These are phyloP conservation scores for Chlorella sp. DNA, from an alignment of 139 green algal genomes.

Conservation along the genomic window DNA sequence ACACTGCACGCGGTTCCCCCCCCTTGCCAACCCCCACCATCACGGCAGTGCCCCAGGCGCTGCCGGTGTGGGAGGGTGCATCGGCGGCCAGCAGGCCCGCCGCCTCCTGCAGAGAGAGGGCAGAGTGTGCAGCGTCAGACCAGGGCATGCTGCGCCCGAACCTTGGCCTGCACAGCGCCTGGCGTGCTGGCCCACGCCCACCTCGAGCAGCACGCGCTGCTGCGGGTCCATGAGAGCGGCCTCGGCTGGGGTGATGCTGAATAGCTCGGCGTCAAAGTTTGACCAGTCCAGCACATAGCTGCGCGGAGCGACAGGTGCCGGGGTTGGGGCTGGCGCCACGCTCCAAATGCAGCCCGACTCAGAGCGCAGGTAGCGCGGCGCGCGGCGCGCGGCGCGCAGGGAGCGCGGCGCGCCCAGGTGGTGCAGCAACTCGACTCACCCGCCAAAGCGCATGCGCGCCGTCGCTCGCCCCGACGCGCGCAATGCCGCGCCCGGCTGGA, in stretches of 20 bases:
- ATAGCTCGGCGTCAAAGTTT: constrained; percentile 49
- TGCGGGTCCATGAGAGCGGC: constrained; percentile 78
- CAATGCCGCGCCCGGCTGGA: neutral
- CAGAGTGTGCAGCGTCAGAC: too few species aligned
- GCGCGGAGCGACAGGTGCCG: neutral
- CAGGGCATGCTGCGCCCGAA: too few species aligned
- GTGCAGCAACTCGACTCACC: constrained; percentile 34
- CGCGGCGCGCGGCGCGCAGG: too few species aligned
- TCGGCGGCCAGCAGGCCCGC: neutral
- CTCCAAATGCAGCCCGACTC: neutral
- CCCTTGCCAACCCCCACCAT: constrained; percentile 49
- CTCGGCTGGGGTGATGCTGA: constrained; percentile 51
- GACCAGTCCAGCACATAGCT: constrained; percentile 45
- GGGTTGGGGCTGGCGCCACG: neutral
- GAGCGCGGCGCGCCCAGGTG: neutral
- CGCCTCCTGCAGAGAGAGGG: too few species aligned
- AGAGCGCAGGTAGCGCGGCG: neutral
- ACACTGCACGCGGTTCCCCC: constrained; percentile 15
- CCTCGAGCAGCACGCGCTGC: constrained; percentile 74
- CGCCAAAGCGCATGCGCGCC: constrained; percentile 49
- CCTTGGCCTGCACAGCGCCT: too few species aligned
- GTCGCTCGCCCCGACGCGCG: neutral
- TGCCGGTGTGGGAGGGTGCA: too few species aligned
- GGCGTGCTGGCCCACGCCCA: too few species aligned
- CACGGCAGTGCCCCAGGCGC: constrained; percentile 13